Evolutionary conservation across 2,329 filamentous ascomycete species (phyloP).

Genomic region (Rutstroemia sp.): DNA sequence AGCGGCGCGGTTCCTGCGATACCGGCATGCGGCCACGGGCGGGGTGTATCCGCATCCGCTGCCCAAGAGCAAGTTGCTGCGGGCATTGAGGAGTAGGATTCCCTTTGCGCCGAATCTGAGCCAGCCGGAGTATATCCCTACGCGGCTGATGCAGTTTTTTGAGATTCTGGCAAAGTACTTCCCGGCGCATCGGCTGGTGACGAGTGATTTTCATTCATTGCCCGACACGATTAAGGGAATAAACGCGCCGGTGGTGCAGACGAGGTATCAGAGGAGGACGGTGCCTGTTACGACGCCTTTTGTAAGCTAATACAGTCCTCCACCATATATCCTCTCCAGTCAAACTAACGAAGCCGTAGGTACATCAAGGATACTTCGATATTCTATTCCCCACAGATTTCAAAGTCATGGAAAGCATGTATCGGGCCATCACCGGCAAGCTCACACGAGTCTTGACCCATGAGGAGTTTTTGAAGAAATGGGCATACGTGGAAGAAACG

Average conservation of each 20-base stretch:
- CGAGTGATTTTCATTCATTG: slow-evolving; percentile 83
- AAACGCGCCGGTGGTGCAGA: slow-evolving; percentile 95
- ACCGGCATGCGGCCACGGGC: slow-evolving; percentile 70
- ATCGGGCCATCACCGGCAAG: slow-evolving; percentile 87
- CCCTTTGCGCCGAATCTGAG: slow-evolving; percentile 73
- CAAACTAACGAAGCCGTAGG: slow-evolving; percentile 42
- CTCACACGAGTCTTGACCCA: slow-evolving; percentile 79
- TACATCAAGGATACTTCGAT: slow-evolving; percentile 98
- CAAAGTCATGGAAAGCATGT: slow-evolving; percentile 80
- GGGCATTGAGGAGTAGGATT: slow-evolving; percentile 53
- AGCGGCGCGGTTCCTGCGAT: slow-evolving; percentile 71
- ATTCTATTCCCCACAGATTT: slow-evolving; percentile 98
- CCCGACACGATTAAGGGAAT: slow-evolving; percentile 76
- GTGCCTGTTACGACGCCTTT: slow-evolving; percentile 86
- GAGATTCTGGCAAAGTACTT: slow-evolving; percentile 83
- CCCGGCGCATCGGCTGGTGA: slow-evolving; percentile 79
- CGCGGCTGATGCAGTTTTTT: slow-evolving; percentile 93
- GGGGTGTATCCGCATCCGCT: slow-evolving; percentile 55
- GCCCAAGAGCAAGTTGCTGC: slow-evolving; percentile 46
- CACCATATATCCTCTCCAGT: neutral
- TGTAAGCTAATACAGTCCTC: slow-evolving; percentile 44
- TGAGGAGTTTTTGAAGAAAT: slow-evolving; percentile 81
- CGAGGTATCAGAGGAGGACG: slow-evolving; percentile 76
- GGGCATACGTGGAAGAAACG: slow-evolving; percentile 88
- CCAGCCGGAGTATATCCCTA: slow-evolving; percentile 86